phyloP scores from a whole-genome alignment of 768 basidiomycete species.

The Rhodocollybia butyracea region DNA sequence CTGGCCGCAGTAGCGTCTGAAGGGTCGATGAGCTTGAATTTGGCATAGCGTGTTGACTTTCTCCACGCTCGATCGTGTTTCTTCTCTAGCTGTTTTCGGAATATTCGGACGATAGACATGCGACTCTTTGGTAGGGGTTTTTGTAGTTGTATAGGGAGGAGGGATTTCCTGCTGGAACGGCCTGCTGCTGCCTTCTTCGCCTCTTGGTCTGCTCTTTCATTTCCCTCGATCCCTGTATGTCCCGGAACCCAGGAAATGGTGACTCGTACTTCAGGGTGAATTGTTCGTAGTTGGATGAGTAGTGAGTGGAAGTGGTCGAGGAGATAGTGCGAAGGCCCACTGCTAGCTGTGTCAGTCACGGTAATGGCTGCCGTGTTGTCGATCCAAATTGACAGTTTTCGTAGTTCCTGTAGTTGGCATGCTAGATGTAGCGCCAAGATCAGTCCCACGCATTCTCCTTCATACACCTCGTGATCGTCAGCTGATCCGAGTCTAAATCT shows the following conservation, averaged over 20 bases:
- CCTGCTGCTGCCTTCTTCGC: conserved; percentile 14
- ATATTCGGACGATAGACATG: not conserved
- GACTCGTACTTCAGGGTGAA: not conserved
- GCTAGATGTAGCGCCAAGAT: not conserved
- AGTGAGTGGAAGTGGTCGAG: not conserved
- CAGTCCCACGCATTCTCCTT: not conserved
- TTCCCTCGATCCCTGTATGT: conserved; percentile 15
- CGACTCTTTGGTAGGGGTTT: conserved; percentile 7
- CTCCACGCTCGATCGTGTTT: not conserved
- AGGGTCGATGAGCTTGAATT: not conserved
- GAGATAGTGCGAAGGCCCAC: not conserved
- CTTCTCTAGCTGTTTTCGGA: not conserved
- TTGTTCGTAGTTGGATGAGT: not conserved
- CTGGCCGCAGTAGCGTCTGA: not conserved
- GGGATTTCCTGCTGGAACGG: not conserved
- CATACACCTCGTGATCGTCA: not conserved
- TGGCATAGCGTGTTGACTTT: not conserved
- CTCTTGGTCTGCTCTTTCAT: conserved; percentile 17
- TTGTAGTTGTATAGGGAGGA: not conserved
- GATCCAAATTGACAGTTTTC: not conserved
- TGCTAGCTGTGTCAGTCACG: not conserved
- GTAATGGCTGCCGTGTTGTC: not conserved
- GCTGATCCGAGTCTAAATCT: not conserved
- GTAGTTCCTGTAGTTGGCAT: not conserved
- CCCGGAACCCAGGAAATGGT: conserved; percentile 17